These are phyloP conservation scores for Hypomyces rosellus DNA, from an alignment of 2,329 filamentous ascomycete species.

Conservation along the genomic window DNA sequence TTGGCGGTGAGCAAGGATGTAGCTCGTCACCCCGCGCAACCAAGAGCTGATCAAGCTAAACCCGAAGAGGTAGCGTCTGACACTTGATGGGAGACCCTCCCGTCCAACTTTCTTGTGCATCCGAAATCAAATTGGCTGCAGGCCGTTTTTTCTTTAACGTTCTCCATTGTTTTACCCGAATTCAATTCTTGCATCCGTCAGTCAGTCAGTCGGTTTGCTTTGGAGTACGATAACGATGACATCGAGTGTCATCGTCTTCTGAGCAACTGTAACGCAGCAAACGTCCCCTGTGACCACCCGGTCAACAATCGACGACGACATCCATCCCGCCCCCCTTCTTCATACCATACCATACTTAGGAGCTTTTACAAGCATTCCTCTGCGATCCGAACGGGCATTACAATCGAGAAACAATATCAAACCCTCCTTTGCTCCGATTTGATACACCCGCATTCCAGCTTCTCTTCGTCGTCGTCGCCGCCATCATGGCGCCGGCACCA, in stretches of 20 bases:
- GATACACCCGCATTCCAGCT: neutral
- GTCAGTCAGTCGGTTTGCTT: too few relatives aligned
- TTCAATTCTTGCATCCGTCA: too few relatives aligned
- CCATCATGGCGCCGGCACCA: slow-evolving; percentile 54
- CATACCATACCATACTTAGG: too few relatives aligned
- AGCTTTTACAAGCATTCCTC: too few relatives aligned
- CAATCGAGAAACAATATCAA: neutral
- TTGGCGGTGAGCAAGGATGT: slow-evolving; percentile 8
- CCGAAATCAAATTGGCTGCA: neutral
- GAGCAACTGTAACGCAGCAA: too few relatives aligned
- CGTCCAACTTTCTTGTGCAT: neutral
- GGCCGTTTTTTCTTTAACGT: slow-evolving; percentile 1
- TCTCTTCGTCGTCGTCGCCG: slow-evolving; percentile 28
- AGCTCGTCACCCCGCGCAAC: slow-evolving; percentile 17
- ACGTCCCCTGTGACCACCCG: too few relatives aligned
- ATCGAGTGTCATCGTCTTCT: too few relatives aligned
- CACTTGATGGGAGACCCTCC: neutral
- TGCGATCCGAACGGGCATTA: neutral
- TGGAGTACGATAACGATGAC: too few relatives aligned
- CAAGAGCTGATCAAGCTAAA: slow-evolving; percentile 2
- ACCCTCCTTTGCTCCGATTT: neutral
- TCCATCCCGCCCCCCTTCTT: too few relatives aligned
- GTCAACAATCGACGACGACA: too few relatives aligned
- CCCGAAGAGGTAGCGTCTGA: too few relatives aligned
- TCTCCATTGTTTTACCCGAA: neutral